Percentiles rank a stretch among this genome's conserved stretches.
Conservation (phyloP, 1,284 basidiomycete genomes). For the Melampsora americana region DNA sequence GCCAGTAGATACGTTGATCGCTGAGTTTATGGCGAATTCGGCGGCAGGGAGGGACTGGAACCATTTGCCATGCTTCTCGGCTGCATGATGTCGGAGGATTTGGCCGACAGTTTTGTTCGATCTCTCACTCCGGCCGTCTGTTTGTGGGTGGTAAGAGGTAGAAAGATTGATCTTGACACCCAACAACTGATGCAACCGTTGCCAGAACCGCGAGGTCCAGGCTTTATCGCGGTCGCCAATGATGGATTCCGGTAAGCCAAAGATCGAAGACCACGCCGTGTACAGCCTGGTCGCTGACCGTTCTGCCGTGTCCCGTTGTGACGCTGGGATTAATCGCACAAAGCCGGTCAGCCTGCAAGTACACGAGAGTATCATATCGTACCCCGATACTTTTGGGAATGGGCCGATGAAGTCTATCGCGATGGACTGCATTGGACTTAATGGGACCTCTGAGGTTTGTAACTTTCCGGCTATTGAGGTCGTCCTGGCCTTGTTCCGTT, state of each 20-base stretch:
- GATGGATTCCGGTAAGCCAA: background rate
- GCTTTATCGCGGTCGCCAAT: conserved; percentile 1
- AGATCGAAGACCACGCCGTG: background rate
- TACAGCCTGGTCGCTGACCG: background rate
- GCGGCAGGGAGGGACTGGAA: conserved; percentile 20
- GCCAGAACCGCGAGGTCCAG: conserved; percentile 51
- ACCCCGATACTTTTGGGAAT: background rate
- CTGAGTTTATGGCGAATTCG: too few species aligned
- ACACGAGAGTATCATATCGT: conserved; percentile 1
- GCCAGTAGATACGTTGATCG: conserved; percentile 45
- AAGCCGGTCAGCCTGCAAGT: conserved; percentile 1
- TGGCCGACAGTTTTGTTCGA: conserved; percentile 53
- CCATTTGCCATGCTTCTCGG: conserved; percentile 44
- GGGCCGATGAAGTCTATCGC: conserved; percentile 2
- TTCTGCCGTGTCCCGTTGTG: conserved; percentile 3
- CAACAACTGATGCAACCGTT: conserved; percentile 44
- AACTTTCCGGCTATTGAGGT: background rate
- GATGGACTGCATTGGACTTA: background rate
- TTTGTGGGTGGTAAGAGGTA: conserved; percentile 1
- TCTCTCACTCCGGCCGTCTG: conserved; percentile 9
- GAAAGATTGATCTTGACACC: conserved; percentile 42
- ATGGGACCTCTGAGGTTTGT: background rate
- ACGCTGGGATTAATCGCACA: background rate
- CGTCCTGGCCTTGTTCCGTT: background rate
- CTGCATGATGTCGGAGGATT: conserved; percentile 37